Conservation (phyloP, 352 stramenopile species). For the Phytophthora idaei region DNA sequence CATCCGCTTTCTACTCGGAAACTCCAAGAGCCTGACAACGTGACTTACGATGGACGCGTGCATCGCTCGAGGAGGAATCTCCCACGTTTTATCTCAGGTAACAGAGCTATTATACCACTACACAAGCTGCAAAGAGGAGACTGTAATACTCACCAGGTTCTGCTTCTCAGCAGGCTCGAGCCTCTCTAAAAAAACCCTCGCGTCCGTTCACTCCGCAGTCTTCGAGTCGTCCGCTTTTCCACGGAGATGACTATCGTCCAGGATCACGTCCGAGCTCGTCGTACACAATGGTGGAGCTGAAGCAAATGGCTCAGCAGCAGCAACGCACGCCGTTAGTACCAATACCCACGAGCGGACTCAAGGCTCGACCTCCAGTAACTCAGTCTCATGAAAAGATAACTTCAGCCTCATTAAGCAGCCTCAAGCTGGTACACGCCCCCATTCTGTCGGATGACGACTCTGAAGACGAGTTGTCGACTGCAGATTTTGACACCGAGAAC, state of each 20-base stretch:
- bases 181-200: slow-evolving; percentile 82
- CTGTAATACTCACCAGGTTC: background rate
- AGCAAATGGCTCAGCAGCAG: slow-evolving; percentile 39
- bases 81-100: slow-evolving; percentile 79
- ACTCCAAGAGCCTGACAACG: background rate
- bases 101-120: background rate
- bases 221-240: slow-evolving; percentile 62
- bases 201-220: slow-evolving; percentile 78
- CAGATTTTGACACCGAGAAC: background rate
- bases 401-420: slow-evolving; percentile 9
- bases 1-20: background rate
- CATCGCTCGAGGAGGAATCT: slow-evolving; percentile 79
- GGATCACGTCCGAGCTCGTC: slow-evolving; percentile 72
- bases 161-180: slow-evolving; percentile 50
- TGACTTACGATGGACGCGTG: slow-evolving; percentile 60
- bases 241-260: slow-evolving; percentile 79
- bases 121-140: background rate
- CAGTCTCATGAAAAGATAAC: background rate
- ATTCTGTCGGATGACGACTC: slow-evolving; percentile 27
- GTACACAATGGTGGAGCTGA: slow-evolving; percentile 54
- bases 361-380: slow-evolving; percentile 5
- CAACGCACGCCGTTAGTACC: slow-evolving; percentile 20
- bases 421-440: slow-evolving; percentile 57
- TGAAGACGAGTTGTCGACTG: slow-evolving; percentile 1
- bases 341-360: slow-evolving; percentile 15